phyloP scores from a whole-genome alignment of 257 asterid species.

The Linderniella brevidens region DNA sequence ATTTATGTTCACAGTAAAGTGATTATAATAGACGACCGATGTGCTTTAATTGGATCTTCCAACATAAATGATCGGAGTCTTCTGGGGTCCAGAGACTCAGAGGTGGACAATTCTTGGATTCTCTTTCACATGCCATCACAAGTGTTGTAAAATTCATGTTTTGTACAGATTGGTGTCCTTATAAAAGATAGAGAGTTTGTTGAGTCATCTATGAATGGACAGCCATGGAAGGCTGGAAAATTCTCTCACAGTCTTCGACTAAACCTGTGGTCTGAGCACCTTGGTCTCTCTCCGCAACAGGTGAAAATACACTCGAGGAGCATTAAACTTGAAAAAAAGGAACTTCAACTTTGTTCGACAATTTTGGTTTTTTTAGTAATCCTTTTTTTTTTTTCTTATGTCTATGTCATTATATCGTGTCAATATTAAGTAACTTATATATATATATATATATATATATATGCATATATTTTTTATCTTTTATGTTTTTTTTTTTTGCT shows the following conservation, averaged over 20 bases:
- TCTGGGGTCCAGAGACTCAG: slow-evolving; percentile 95
- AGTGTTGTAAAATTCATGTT: slow-evolving; percentile 2
- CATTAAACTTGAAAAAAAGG: too few species aligned
- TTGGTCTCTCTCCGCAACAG: slow-evolving; percentile 51
- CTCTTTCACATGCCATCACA: neutral
- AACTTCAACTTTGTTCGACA: too few species aligned
- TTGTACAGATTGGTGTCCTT: slow-evolving; percentile 61
- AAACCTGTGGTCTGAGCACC: slow-evolving; percentile 90
- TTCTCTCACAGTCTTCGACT: slow-evolving; percentile 59
- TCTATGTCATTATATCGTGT: too few species aligned
- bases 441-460: too few species aligned
- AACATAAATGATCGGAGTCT: slow-evolving; percentile 93
- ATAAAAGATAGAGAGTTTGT: slow-evolving; percentile 71
- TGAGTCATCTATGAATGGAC: slow-evolving; percentile 64
- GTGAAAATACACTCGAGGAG: slow-evolving; percentile 27
- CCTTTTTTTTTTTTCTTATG: too few species aligned
- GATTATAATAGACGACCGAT: slow-evolving; percentile 79
- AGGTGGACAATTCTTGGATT: slow-evolving; percentile 24
- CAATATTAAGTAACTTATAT: too few species aligned
- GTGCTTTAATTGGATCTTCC: slow-evolving; percentile 73
- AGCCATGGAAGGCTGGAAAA: slow-evolving; percentile 82
- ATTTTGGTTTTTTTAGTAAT: too few species aligned
- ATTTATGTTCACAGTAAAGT: slow-evolving; percentile 92
- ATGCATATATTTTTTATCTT: neutral
- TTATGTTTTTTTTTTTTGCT: slow-evolving; percentile 1